Evolutionary conservation across 345 rosid species (phyloP), one percentile per base, ranked within the genome.

Genomic region (Viola odorata): DNA sequence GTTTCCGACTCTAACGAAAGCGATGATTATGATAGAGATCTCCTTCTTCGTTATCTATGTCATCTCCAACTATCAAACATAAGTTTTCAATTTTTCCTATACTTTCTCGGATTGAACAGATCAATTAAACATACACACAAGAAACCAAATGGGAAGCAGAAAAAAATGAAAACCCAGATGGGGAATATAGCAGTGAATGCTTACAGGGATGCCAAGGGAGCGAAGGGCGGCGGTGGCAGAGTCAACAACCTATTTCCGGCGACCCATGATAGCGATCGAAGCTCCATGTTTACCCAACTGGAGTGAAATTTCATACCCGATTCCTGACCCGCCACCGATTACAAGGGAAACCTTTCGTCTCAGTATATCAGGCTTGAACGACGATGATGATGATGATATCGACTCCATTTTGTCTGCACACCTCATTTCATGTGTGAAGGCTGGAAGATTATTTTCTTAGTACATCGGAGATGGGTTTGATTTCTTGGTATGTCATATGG

Each of bases 381-480:
- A 83, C 38, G 83, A 81, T 23, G 32, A 23, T 23, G 32, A n/a
- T n/a, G n/a, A 23, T 23, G 32, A 23, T 23, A n/a, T n/a, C n/a
- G 32, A 23, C 32, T 23, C 32, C 32, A 23, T 23, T 23, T 23
- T 23, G 32, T 23, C 32, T 23, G 32, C 32, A 1, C 32, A 23
- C 32, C 32, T 23, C 32, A n/a, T n/a, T n/a, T n/a, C n/a, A n/a
- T n/a, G n/a, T n/a, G n/a, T n/a, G n/a, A n/a, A n/a, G n/a, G n/a
- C n/a, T n/a, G n/a, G n/a, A n/a, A n/a, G n/a, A n/a, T n/a, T n/a
- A 88, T 47, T 86, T 89, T 13, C 91, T 82, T 14, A 90, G 84
- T 6, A 76, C 85, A 62, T 94, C 99, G 4, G 99, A 84, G 40
- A 94, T 84, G 4, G 85, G 80, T 52, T 94, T 90, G 62, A 90